A percentile compares a stretch with the other conserved stretches of the same genome.
Evolutionary conservation across 371 early-diverging fungal genomes (phyloP).

Genomic region (Mortierella sp.): DNA sequence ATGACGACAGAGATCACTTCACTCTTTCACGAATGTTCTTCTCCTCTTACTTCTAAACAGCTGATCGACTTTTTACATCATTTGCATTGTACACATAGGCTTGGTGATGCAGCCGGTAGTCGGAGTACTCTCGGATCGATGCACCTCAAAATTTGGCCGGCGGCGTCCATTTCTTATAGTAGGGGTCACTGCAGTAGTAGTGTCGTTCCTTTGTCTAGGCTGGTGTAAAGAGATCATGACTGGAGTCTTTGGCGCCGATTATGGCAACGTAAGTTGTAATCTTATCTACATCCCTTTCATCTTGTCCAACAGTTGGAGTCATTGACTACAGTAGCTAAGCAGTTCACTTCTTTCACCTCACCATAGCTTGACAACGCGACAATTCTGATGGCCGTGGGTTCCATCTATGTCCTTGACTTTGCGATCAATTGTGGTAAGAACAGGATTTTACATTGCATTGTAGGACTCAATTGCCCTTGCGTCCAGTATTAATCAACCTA

Average conservation of each 20-base stretch:
- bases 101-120: constrained; percentile 89
- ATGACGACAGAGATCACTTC: background rate
- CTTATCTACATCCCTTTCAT: background rate
- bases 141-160: constrained; percentile 77
- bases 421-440: constrained; percentile 86
- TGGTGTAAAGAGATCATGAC: constrained; percentile 83
- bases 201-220: constrained; percentile 80
- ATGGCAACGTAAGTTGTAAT: constrained; percentile 54
- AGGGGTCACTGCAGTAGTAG: constrained; percentile 75
- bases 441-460: background rate
- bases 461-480: background rate
- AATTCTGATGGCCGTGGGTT: constrained; percentile 78
- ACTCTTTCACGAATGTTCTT: background rate
- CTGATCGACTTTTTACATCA: background rate
- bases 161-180: constrained; percentile 81
- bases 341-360: background rate
- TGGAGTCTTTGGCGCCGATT: constrained; percentile 59
- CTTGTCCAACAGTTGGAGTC: background rate
- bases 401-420: constrained; percentile 93
- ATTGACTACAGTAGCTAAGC: background rate
- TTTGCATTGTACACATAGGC: constrained; percentile 58
- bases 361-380: constrained; percentile 63
- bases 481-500: background rate
- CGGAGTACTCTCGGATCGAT: constrained; percentile 82
- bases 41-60: background rate